Conservation (phyloP, 306 rosid genomes). For the Cucurbita argyrosperma region DNA sequence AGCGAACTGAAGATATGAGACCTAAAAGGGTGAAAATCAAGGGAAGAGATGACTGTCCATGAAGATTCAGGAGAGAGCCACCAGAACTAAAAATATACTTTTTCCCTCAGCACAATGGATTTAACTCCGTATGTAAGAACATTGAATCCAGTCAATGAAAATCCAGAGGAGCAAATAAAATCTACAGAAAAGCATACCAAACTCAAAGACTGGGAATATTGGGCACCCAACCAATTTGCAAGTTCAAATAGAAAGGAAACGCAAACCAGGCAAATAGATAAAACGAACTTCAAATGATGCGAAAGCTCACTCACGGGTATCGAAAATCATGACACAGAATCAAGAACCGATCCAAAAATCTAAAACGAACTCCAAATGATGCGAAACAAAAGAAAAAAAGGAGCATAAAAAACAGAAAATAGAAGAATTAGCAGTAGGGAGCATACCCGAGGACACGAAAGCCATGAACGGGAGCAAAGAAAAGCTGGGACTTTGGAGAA, state of each 20-base stretch:
- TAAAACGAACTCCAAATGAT: not conserved
- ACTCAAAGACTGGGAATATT: not conserved
- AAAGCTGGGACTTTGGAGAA: constrained; percentile 25
- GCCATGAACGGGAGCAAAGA: constrained; percentile 11
- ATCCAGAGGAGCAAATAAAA: not conserved
- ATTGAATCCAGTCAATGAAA: not conserved
- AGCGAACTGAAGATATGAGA: not conserved
- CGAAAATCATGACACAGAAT: not conserved
- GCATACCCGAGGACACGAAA: constrained; percentile 12
- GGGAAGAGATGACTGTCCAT: not conserved
- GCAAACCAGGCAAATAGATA: not conserved
- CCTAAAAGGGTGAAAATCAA: not conserved
- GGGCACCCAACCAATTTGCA: not conserved
- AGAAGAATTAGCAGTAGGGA: not conserved
- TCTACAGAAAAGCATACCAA: not conserved
- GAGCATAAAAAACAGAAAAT: not conserved
- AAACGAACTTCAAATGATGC: not conserved
- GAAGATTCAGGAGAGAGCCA: not conserved
- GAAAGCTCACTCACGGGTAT: not conserved
- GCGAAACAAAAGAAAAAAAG: not conserved
- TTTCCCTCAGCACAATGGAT: not conserved
- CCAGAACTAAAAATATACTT: not conserved
- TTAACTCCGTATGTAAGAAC: not conserved
- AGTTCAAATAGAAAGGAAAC: constrained; percentile 4
- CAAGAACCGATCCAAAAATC: not conserved